Base-by-base conservation (phyloP, 257 asterid species). In the Salvia rosmarinus region DNA sequence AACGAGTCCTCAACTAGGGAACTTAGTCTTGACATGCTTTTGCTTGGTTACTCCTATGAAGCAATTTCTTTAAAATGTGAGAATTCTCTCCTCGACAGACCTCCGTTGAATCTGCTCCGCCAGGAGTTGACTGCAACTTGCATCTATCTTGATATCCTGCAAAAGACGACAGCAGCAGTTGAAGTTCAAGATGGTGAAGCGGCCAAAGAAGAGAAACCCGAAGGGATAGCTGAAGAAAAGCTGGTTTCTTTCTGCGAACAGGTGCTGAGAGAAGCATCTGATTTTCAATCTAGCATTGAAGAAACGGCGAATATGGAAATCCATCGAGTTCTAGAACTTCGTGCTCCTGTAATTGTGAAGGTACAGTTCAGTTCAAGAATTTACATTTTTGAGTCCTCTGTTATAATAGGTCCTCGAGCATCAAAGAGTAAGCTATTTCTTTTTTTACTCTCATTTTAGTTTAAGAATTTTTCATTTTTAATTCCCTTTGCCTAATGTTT, bases 81-180 rank as follows among this genome's bases (percentile, higher is more conserved):
- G 3, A 32, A 8, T 47, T 49, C 58, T 78, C 79, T 63, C 71
- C 70, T 78, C 79, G 61, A 72, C 83, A 95, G 99, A 82, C 95
- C 96, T 50, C 99, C 99, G 2, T 67, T 84, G 79, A 95, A 89
- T 84, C 98, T 95, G 83, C 93, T 95, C 23, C 99, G 99, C 65
- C 98, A 91, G 77, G 99, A 95, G 82, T 78, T 95, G 72, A 80
- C 90, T 50, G 99, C 96, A 79, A 91, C 99, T n/a, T 78, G 87
- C 87, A 87, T 95, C 78, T 95, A 95, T 79, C 88, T 95, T 37
- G 98, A 95, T 77, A 84, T 95, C 79, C 86, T 95, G 79, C 98
- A 89, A 40, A 91, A 91, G 90, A 72, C 96, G 16, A 88, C 97
- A 23, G 67, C 87, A 72, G 78, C 75, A 42, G 70, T 75, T 64